Conservation (phyloP, 495 filamentous ascomycete species). For the Penicillium macrosclerotiorum region DNA sequence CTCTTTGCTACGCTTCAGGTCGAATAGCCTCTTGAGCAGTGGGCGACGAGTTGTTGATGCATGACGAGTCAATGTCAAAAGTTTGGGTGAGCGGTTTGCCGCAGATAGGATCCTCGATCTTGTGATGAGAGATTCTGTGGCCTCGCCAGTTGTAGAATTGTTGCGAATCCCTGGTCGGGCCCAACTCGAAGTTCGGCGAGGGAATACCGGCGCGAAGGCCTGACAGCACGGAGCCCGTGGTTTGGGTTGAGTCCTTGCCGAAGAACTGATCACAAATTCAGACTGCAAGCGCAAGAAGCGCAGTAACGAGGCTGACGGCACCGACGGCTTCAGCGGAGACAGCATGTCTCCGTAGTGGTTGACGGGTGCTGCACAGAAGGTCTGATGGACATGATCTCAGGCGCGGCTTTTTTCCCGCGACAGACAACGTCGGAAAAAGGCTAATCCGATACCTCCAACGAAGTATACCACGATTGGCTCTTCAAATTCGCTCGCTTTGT, state of each 20-base stretch:
- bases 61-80: constrained; percentile 28
- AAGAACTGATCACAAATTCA: constrained; percentile 49
- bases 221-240: constrained; percentile 6
- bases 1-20: constrained; percentile 32
- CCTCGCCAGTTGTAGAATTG: constrained; percentile 10
- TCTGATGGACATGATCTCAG: constrained; percentile 20
- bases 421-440: constrained; percentile 21
- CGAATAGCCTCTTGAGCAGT: constrained; percentile 58
- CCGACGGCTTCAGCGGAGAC: constrained; percentile 38
- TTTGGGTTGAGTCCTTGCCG: constrained; percentile 21
- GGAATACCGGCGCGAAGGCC: constrained; percentile 13
- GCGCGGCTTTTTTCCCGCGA: constrained; percentile 27
- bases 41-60: constrained; percentile 43
- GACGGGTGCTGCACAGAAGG: constrained; percentile 7
- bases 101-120: constrained; percentile 10
- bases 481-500: not conserved
- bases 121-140: constrained; percentile 5
- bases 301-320: constrained; percentile 59
- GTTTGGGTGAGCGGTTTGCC: not conserved
- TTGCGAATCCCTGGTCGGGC: constrained; percentile 13
- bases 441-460: constrained; percentile 13
- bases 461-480: not conserved
- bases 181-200: constrained; percentile 26
- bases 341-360: constrained; percentile 36
- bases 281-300: constrained; percentile 62